phyloP scores from a whole-genome alignment of 2,329 filamentous ascomycete species.

The Arthrobotrys conoides region DNA sequence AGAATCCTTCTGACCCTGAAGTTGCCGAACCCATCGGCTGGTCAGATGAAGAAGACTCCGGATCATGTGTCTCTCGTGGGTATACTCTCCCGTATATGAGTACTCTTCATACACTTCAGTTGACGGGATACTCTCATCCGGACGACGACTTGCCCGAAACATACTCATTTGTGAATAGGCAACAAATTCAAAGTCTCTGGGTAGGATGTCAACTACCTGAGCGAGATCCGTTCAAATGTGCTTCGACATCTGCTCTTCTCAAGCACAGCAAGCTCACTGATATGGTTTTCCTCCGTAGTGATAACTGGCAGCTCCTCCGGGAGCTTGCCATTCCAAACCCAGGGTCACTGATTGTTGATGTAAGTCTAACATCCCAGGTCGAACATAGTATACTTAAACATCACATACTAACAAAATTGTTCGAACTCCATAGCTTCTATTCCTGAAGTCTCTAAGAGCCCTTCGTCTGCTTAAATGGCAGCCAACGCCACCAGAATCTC shows the following conservation, averaged over 20 bases:
- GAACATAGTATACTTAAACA: no score
- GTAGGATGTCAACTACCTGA: conserved; percentile 21
- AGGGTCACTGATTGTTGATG: background rate
- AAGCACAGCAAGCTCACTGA: background rate
- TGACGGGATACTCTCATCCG: background rate
- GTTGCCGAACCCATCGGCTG: no score
- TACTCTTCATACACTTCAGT: conserved; percentile 29
- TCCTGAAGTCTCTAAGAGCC: background rate
- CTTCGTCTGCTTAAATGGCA: background rate
- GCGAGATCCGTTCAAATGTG: conserved; percentile 18
- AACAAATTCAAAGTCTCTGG: conserved; percentile 29
- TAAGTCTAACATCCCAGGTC: background rate
- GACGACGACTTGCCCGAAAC: background rate
- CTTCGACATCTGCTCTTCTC: conserved; percentile 14
- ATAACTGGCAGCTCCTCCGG: conserved; percentile 26
- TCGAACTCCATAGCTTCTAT: background rate
- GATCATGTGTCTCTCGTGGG: no score
- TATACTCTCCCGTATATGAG: conserved; percentile 4
- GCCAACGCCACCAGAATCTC: background rate
- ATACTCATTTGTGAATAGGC: background rate
- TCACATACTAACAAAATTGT: no score
- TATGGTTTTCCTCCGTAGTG: background rate
- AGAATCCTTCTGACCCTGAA: no score
- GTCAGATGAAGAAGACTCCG: no score
- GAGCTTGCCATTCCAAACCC: conserved; percentile 35